Evolutionary conservation across 228 moss, liverwort and hornwort species (phyloP).

Genomic region (Sphagnum fallax): DNA sequence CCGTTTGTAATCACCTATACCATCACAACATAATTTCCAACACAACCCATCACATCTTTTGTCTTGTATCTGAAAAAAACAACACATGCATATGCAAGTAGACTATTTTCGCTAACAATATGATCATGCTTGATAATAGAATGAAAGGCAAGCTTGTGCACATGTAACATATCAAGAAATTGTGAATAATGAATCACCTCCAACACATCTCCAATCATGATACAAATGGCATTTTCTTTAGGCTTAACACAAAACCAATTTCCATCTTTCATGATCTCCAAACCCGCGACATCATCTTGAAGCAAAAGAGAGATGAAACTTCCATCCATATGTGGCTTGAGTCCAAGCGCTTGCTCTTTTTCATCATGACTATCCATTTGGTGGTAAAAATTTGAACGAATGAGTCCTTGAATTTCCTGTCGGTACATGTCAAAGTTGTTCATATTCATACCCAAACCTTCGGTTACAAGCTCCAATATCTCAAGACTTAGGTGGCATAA

Average conservation of each 20-base stretch:
- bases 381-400: conserved; percentile 43
- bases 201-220: conserved; percentile 43
- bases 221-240: conserved; percentile 23
- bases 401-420: conserved; percentile 13
- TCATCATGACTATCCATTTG: not conserved
- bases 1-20: conserved; percentile 34
- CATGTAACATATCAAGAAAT: no score
- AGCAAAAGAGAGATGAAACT: conserved; percentile 34
- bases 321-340: conserved; percentile 37
- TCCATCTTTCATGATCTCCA: conserved; percentile 40
- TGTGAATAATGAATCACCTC: conserved; percentile 10
- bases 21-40: not conserved
- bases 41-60: not conserved
- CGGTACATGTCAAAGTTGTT: conserved; percentile 27
- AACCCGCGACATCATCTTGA: conserved; percentile 38
- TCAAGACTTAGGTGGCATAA: conserved; percentile 31
- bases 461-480: conserved; percentile 32
- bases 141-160: no score
- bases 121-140: no score
- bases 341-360: conserved; percentile 19
- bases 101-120: no score
- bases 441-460: conserved; percentile 23
- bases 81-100: no score
- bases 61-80: not conserved
- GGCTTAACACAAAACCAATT: conserved; percentile 24